Base-by-base conservation (phyloP, 164 flowering plant genomes). In the Litsea cubeba region DNA sequence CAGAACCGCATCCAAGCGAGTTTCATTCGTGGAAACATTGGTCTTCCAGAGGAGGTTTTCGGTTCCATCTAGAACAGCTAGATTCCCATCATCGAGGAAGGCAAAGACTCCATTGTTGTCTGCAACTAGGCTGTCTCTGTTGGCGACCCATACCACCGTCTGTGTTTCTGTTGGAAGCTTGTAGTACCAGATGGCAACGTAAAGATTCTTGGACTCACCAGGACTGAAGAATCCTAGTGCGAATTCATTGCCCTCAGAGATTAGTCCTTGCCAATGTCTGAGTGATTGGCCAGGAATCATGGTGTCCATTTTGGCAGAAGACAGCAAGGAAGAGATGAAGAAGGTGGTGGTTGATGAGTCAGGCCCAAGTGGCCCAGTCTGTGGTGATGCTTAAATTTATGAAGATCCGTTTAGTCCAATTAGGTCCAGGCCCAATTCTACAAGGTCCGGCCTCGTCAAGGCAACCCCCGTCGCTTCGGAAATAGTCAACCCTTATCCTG, bases 91-190 rank as follows among this genome's bases (percentile, higher is more conserved):
- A 18, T n/a, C 23, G 3, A 5, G 8, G 35, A 72, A 12, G 4
- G 68, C 14, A 1, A 63, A 6, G 18, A 46, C 68, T 8, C 74
- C 57, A 17, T 50, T 3, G 32, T 32, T 3, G 17, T 72, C 66
- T 0, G 58, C 1, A 14, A 72, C 8, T 10, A 69, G 32, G 0
- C 14, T 14, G 23, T 40, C 74, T 62, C 74, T 35, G 62, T 72
- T 72, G 58, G 74, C 69, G 8, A 72, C 68, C 54, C 74, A 72
- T 11, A 62, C 74, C 1, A 72, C 40, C 0, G 68, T 72, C 24
- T 14, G 22, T 0, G 0, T 1, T 6, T 54, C 60, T 0, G 2
- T 54, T 7, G 30, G 24, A 23, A 72, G 40, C 0, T 40, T n/a
- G 69, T 72, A 0, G 14, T 72, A 72, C 74, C 68, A 62, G 12